These are phyloP conservation scores for Moesziomyces sp. DNA, from an alignment of 1,284 basidiomycete species.

Conservation along the genomic window DNA sequence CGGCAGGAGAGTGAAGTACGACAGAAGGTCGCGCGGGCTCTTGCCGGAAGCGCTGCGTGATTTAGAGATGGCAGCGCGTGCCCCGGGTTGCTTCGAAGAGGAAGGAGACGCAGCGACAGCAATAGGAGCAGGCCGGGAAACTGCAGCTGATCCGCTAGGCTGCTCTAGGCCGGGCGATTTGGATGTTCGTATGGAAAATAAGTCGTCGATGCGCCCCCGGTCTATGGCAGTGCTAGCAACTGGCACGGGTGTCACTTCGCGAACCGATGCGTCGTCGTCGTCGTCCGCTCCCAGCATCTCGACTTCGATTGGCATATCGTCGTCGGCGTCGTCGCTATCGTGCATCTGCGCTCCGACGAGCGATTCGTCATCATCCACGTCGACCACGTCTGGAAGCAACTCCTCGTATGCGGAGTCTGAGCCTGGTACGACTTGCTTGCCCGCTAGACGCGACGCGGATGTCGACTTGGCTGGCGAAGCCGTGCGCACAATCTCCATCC, in stretches of 20 bases:
- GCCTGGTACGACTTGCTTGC: background rate
- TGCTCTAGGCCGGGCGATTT: too few relatives aligned
- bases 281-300: background rate
- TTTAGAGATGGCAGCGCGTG: background rate
- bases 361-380: background rate
- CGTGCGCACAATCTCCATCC: slow-evolving; percentile 7
- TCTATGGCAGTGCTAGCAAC: background rate
- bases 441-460: slow-evolving; percentile 1
- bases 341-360: background rate
- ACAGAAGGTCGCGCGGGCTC: slow-evolving; percentile 13
- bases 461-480: slow-evolving; percentile 8
- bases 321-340: background rate
- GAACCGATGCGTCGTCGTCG: background rate
- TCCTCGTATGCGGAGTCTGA: background rate
- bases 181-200: too few relatives aligned
- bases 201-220: too few relatives aligned
- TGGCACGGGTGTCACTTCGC: background rate
- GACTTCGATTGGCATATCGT: background rate
- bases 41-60: slow-evolving; percentile 2
- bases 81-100: too few relatives aligned
- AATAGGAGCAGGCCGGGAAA: too few relatives aligned
- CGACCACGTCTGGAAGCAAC: background rate
- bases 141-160: too few relatives aligned
- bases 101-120: too few relatives aligned
- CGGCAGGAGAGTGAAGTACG: slow-evolving; percentile 13